Conservation (phyloP, 352 stramenopile species). For the Phytophthora quininea region DNA sequence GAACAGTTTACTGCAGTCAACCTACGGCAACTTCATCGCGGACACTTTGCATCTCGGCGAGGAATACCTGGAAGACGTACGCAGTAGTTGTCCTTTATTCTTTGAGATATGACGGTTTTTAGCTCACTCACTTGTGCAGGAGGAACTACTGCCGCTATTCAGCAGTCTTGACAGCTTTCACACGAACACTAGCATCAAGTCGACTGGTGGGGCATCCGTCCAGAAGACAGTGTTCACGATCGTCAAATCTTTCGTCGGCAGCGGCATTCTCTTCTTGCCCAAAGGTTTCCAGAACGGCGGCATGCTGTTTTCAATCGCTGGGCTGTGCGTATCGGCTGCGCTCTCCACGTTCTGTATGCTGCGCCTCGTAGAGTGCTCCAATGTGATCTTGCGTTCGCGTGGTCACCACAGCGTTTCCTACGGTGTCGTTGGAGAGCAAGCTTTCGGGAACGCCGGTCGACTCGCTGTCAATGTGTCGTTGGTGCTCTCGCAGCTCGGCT, state of each 20-base stretch:
- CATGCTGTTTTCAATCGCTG: constrained; percentile 65
- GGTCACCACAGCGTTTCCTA: constrained; percentile 50
- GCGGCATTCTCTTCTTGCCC: constrained; percentile 64
- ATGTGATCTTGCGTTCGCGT: constrained; percentile 28
- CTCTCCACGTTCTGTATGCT: constrained; percentile 70
- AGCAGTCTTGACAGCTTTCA: constrained; percentile 12
- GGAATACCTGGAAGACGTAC: constrained; percentile 42
- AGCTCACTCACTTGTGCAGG: constrained; percentile 13
- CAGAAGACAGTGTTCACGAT: constrained; percentile 68
- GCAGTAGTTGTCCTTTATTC: constrained; percentile 1
- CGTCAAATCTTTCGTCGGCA: constrained; percentile 73
- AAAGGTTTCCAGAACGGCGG: constrained; percentile 68
- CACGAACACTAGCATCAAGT: constrained; percentile 17
- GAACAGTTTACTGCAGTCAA: constrained; percentile 40
- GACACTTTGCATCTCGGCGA: constrained; percentile 47
- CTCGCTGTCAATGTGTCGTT: constrained; percentile 65
- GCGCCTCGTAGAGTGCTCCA: constrained; percentile 54
- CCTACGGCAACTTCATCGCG: constrained; percentile 49
- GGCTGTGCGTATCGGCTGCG: constrained; percentile 50
- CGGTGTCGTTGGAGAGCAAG: constrained; percentile 50
- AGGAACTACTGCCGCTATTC: constrained; percentile 29
- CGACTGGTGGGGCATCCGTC: constrained; percentile 32
- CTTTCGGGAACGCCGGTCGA: constrained; percentile 45
- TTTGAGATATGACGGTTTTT: not conserved
- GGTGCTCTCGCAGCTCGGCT: constrained; percentile 67